Evolutionary conservation across 2,329 filamentous ascomycete species (phyloP).

Genomic region (Aureobasidium subglaciale): DNA sequence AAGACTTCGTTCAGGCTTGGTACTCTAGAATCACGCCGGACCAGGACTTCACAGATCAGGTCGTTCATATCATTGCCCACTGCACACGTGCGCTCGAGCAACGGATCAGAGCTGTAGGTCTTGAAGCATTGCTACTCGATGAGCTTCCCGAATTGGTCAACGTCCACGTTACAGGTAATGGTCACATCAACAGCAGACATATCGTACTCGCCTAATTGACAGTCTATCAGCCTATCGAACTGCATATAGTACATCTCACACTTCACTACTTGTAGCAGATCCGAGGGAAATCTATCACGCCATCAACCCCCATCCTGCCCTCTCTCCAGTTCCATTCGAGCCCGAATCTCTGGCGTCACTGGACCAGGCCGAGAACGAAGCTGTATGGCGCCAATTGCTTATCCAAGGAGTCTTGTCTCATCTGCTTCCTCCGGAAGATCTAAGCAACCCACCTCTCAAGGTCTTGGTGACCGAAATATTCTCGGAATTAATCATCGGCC

Average conservation of each 20-base stretch:
- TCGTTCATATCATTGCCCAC: conserved; percentile 86
- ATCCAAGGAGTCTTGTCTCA: conserved; percentile 74
- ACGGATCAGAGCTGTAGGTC: conserved; percentile 70
- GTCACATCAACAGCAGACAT: not conserved
- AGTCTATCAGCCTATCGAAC: conserved; percentile 59
- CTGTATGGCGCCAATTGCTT: conserved; percentile 78
- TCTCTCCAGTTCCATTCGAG: conserved; percentile 67
- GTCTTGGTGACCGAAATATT: conserved; percentile 80
- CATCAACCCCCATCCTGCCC: conserved; percentile 69
- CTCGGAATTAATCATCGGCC: conserved; percentile 82
- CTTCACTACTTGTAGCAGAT: conserved; percentile 54
- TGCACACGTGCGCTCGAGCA: conserved; percentile 84
- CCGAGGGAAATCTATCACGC: conserved; percentile 72
- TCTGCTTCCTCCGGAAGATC: conserved; percentile 83
- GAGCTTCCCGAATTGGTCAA: conserved; percentile 79
- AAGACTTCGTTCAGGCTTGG: conserved; percentile 88
- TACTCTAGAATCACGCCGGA: conserved; percentile 89
- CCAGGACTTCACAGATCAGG: conserved; percentile 77
- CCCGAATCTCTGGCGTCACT: conserved; percentile 36
- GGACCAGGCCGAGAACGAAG: conserved; percentile 67
- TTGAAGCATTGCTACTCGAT: conserved; percentile 76
- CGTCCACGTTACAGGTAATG: conserved; percentile 67
- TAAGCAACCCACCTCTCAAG: conserved; percentile 79
- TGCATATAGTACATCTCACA: conserved; percentile 52
- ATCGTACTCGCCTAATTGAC: not conserved